Base-by-base conservation (phyloP, 345 rosid species). In the Syzygium grande region DNA sequence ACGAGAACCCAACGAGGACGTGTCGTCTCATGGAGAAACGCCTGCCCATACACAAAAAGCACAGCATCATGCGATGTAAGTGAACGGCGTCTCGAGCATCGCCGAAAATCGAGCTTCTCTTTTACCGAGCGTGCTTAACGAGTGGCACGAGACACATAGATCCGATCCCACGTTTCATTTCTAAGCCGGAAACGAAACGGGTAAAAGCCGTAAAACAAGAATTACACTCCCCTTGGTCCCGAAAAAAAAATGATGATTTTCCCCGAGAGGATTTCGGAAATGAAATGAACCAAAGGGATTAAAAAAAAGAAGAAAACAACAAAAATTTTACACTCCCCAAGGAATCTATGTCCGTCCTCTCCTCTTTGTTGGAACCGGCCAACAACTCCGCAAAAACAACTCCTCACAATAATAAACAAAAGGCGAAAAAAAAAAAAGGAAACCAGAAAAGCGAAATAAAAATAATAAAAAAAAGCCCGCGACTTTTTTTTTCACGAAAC, bases 131-230 rank as follows among this genome's bases (percentile, higher is more conserved):
- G 30, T 30, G 23, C 6, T 30, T 8, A 16, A 65, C 2, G 4
- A 65, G 3, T 9, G 21, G 11, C 34, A 16, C 6, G 16, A 1
- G 0, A 2, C 2, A 1, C 4, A 5, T 3, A 19, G 4, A 34
- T 34, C 27, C 19, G 4, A 23, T 17, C 41, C 7, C 7, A 0
- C 9, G 13, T 1, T 43, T 43, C 46, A 34, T 0, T 0, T 68
- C 7, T 34, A 9, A 68, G 19, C 34, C 0, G 43, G 0, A 2
- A 11, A 68, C 4, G 49, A 38, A 38, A 38, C 38, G 15, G 10
- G 10, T 8, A 38, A 38, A 38, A 19, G 1, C 27, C 38, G 38
- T 5, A 11, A 25, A 1, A 58, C n/a, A 25, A 58, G 15, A 73
- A 73, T 73, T 19, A 38, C 49, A 9, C 7, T 19, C 27, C 83